Base-by-base conservation (phyloP, 2,329 filamentous ascomycete species). In the Lomentospora prolificans region DNA sequence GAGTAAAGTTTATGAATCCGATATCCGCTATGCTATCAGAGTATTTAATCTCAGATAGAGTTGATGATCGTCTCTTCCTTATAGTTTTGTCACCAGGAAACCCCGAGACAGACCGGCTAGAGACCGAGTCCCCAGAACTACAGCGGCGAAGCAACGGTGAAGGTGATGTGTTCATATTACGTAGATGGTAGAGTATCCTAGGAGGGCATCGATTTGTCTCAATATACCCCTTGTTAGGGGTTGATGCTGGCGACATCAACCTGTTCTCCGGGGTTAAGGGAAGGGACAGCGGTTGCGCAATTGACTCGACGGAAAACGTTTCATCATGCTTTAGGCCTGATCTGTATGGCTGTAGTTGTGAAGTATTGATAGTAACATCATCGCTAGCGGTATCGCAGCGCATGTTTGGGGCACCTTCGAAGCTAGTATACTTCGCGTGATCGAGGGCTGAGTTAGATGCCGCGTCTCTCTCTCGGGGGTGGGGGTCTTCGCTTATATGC, bases 1-100 rank as follows among this genome's bases (percentile, higher is more conserved):
- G 85, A 1, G 91, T 96, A 70, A 88, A 96, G 69, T 97, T 97
- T 60, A 96, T 89, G 65, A 97, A 97, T 9, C 81, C 79, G 27
- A 27, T 31, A n/a, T 17, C 41, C 3, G 27, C 28, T 2, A 19
- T 5, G n/a, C 22, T 17, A 12, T 24, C 3, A 7, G 53, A 10
- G 33, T 8, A 25, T 12, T 17, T 44, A 8, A 17, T 19, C 31
- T 55, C 53, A 9, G 27, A 10, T 19, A 39, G 24, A 17, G 22
- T 30, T 22, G 28, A 55, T 22, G 53, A 27, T 41, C 28, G 25
- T 8, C 53, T 44, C 31, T 50, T 55, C 28, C 41, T 27, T 9
- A 48, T 22, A 2, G n/a, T 55, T 10, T 25, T 55, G 39, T 55
- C 53, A 3, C 41, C 39, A 14, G 41, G 17, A 4, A 28, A 24